These are phyloP conservation scores for Porphyrellus cyaneotinctus DNA, from an alignment of 768 basidiomycete genomes.

Conservation along the genomic window DNA sequence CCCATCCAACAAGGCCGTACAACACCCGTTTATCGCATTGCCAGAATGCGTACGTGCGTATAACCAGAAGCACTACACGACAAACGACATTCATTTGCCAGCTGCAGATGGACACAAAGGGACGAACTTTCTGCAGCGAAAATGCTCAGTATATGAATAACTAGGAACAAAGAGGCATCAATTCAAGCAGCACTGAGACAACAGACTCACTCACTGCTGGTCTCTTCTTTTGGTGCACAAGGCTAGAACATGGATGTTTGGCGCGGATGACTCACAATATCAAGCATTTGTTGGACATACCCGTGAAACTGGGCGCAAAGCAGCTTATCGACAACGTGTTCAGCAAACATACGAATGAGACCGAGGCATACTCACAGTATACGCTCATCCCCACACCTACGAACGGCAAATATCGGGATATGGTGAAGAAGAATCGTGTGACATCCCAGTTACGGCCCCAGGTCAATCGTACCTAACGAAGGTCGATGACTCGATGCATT, in stretches of 20 bases:
- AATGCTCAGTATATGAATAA: slow-evolving; percentile 5
- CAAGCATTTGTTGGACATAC: neutral
- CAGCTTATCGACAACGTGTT: neutral
- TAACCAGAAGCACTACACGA: no score
- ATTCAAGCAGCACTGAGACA: no score
- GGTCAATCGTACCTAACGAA: slow-evolving; percentile 12
- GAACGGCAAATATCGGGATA: slow-evolving; percentile 22
- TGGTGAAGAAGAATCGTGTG: slow-evolving; percentile 14
- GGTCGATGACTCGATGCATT: neutral
- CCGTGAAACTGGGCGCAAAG: slow-evolving; percentile 4
- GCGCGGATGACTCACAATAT: no score
- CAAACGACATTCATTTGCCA: neutral
- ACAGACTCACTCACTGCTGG: slow-evolving; percentile 3
- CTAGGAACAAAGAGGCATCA: neutral
- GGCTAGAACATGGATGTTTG: no score
- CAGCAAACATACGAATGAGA: no score
- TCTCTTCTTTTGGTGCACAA: neutral
- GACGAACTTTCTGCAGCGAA: slow-evolving; percentile 9
- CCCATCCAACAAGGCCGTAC: slow-evolving; percentile 9
- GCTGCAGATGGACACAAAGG: no score
- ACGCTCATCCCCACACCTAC: slow-evolving; percentile 7
- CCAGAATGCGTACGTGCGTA: no score
- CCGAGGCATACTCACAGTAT: slow-evolving; percentile 10
- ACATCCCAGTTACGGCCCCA: slow-evolving; percentile 16
- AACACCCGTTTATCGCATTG: slow-evolving; percentile 4